Percentiles rank a stretch among this genome's conserved stretches.
Evolutionary conservation across 1,284 basidiomycete species (phyloP).

Genomic region (Paramarasmius palmivorus): DNA sequence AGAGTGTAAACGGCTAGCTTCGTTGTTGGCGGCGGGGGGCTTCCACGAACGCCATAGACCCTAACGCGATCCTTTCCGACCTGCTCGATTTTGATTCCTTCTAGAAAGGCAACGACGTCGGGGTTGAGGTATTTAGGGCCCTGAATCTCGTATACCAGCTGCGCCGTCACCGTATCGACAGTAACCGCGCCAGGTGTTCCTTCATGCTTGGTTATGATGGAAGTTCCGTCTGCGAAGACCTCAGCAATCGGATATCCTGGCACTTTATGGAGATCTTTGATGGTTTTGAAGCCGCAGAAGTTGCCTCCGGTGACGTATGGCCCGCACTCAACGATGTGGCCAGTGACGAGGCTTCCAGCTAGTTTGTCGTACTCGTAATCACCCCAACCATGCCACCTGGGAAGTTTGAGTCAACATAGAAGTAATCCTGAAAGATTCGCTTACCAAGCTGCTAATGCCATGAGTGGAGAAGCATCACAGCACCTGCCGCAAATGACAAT

Average conservation of each 20-base stretch:
- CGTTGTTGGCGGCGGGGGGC: slow-evolving; percentile 22
- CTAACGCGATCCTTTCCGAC: slow-evolving; percentile 19
- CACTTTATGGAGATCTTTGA: slow-evolving; percentile 17
- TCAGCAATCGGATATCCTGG: slow-evolving; percentile 24
- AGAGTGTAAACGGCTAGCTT: slow-evolving; percentile 21
- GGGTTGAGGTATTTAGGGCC: slow-evolving; percentile 24
- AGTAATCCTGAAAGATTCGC: neutral
- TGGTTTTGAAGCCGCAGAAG: slow-evolving; percentile 20
- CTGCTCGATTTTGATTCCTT: slow-evolving; percentile 12
- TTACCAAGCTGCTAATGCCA: slow-evolving; percentile 21
- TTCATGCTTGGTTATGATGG: slow-evolving; percentile 22
- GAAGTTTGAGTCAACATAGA: neutral
- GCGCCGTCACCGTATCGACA: slow-evolving; percentile 22
- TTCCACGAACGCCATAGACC: slow-evolving; percentile 15
- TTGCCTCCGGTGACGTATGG: slow-evolving; percentile 24
- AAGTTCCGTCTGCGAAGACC: slow-evolving; percentile 17
- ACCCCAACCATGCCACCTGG: slow-evolving; percentile 23
- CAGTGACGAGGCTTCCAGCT: slow-evolving; percentile 21
- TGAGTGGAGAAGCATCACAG: slow-evolving; percentile 22
- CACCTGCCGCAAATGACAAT: slow-evolving; percentile 24
- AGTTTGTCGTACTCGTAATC: slow-evolving; percentile 21
- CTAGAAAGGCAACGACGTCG: slow-evolving; percentile 16
- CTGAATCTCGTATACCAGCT: slow-evolving; percentile 25
- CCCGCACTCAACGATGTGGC: slow-evolving; percentile 24
- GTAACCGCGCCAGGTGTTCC: slow-evolving; percentile 19